These are phyloP conservation scores for Vickermania spadyakhi DNA, from an alignment of 208 protist species.

Conservation along the genomic window DNA sequence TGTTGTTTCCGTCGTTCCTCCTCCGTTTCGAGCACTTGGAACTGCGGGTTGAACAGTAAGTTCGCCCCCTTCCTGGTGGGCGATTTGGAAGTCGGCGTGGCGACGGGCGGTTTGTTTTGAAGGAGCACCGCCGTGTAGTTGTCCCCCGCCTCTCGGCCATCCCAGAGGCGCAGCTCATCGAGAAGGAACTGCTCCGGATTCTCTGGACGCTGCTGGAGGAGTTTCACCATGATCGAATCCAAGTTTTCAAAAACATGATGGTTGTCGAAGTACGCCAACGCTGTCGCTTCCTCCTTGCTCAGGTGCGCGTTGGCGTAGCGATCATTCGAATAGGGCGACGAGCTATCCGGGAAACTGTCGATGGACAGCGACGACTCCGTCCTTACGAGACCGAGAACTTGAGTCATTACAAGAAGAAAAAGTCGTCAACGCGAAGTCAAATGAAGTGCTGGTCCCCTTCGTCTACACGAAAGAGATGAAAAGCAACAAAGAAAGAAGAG, in stretches of 20 bases:
- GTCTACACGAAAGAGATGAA: too few species aligned
- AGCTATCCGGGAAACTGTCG: not conserved
- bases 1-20: not conserved
- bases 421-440: too few species aligned
- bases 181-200: constrained; percentile 9
- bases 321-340: not conserved
- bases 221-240: constrained; percentile 2
- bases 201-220: constrained; percentile 6
- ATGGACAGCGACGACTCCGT: not conserved
- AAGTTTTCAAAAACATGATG: constrained; percentile 6
- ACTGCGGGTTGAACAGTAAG: constrained; percentile 6
- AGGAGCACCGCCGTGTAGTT: not conserved
- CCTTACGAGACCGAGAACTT: not conserved
- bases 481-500: too few species aligned
- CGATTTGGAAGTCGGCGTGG: not conserved
- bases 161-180: constrained; percentile 6
- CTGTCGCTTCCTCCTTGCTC: constrained; percentile 5
- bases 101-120: not conserved
- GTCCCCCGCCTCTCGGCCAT: not conserved
- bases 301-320: constrained; percentile 2
- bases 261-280: constrained; percentile 11
- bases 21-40: not conserved
- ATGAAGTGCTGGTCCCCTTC: too few species aligned
- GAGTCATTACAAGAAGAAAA: not conserved
- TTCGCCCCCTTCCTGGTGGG: not conserved